A percentile compares a stretch with the other conserved stretches of the same genome.
These are phyloP conservation scores for Silene noctiflora DNA, from an alignment of 179 eudicot species.

Conservation along the genomic window DNA sequence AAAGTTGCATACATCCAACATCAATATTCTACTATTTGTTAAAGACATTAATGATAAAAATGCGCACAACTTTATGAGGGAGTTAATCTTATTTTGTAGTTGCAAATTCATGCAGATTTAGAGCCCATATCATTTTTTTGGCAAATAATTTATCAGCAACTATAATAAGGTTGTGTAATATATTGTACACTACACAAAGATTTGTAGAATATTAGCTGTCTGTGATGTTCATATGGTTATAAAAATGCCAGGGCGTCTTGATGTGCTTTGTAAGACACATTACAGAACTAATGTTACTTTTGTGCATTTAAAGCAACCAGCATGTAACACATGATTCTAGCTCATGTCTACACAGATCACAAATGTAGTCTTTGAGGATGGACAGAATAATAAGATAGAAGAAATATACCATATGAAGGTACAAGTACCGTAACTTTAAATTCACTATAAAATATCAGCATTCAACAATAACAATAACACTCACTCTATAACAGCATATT, in stretches of 20 bases:
- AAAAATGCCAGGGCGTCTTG: not conserved
- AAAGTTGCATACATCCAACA: not conserved
- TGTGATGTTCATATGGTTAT: not conserved
- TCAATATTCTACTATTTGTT: not conserved
- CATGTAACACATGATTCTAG: not conserved
- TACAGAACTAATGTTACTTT: not conserved
- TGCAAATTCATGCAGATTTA: no score
- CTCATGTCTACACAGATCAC: not conserved
- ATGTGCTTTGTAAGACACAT: not conserved
- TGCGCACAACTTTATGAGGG: not conserved
- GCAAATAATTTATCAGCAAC: not conserved
- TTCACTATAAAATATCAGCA: not conserved
- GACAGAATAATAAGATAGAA: not conserved
- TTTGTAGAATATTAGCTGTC: not conserved
- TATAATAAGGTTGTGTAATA: not conserved
- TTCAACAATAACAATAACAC: conserved; percentile 27
- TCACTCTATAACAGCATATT: conserved; percentile 78
- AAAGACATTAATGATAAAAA: not conserved
- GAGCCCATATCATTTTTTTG: not conserved
- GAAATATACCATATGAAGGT: not conserved
- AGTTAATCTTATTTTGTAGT: not conserved
- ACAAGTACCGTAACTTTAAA: not conserved
- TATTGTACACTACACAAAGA: not conserved
- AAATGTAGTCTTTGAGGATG: not conserved
- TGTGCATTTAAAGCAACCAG: not conserved